These are phyloP conservation scores for Curvularia sp. DNA, from an alignment of 2,329 filamentous ascomycete genomes.

Conservation along the genomic window DNA sequence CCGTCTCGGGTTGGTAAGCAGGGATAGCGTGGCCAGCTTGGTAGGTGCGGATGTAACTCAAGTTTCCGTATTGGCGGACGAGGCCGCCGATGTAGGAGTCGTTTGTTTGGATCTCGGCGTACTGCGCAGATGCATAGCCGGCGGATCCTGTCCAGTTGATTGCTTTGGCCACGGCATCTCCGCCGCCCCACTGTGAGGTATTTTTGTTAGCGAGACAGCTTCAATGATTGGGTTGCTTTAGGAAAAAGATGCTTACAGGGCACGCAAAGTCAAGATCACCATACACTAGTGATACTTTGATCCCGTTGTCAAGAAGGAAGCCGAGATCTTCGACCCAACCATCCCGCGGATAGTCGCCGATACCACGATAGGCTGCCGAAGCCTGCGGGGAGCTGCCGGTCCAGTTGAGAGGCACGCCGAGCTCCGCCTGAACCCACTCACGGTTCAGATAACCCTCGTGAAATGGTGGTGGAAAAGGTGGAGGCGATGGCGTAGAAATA, in stretches of 20 bases:
- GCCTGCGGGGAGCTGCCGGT: conserved; percentile 28
- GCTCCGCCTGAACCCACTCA: conserved; percentile 24
- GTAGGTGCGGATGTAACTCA: conserved; percentile 51
- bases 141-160: conserved; percentile 49
- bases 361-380: conserved; percentile 28
- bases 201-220: neutral
- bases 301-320: conserved; percentile 58
- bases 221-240: neutral
- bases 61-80: conserved; percentile 48
- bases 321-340: conserved; percentile 54
- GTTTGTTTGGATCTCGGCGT: conserved; percentile 47
- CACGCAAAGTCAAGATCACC: conserved; percentile 45
- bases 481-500: conserved; percentile 26
- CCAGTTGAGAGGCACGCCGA: conserved; percentile 23
- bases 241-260: conserved; percentile 7
- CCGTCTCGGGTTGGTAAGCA: conserved; percentile 55
- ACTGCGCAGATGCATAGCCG: conserved; percentile 38
- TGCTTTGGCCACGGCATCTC: conserved; percentile 49
- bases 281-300: conserved; percentile 31
- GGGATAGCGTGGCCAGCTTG: conserved; percentile 53
- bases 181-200: conserved; percentile 50
- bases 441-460: conserved; percentile 22
- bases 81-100: conserved; percentile 54
- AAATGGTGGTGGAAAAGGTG: conserved; percentile 35
- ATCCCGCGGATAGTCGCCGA: conserved; percentile 55